Base-by-base conservation (phyloP, 805 yeast species). In the Saccharomycopsis javanensis region DNA sequence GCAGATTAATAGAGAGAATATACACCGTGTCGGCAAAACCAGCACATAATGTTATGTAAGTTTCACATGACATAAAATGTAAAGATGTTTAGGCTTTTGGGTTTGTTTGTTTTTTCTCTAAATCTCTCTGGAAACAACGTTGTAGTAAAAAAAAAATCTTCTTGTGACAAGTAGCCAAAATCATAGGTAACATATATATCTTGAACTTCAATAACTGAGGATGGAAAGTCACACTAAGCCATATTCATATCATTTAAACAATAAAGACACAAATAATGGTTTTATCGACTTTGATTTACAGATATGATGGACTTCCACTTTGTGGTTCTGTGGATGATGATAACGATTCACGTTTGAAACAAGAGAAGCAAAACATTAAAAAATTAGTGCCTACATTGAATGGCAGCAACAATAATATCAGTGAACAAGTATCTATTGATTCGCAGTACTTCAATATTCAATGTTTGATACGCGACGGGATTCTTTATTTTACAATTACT, bases 271-370 rank as follows among this genome's bases (percentile, higher is more conserved):
- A 11, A 7, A 30, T 20, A 31, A 82, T 84, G 88, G 86, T 84
- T 61, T 77, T 77, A 64, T 83, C 88, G 1, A 84, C 89, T 0
- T 70, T 83, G 53, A 80, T 84, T 20, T 83, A 79, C 67, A 74
- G 88, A 64, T 79, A 77, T 56, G 88, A 83, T 65, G 83, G 86
- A 25, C 82, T 94, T 53, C 98, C 99, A 30, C 76, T 92, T 56
- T 82, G 95, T 59, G 96, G 96, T 5, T 86, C 96, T 1, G 91
- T 88, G 11, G 98, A 92, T 67, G 88, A 85, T 62, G 90, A 86
- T 61, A 76, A 78, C 38, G 82, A 79, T 61, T 75, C 83, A 0
- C 73, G 75, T 3, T 73, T 92, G 50, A 66, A 75, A 25, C 94
- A 88, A 55, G 90, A 88, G 68, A 92, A 91, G 77, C 82, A 86